phyloP scores from a whole-genome alignment of 768 basidiomycete genomes.

The Clitopilus passeckerianus region DNA sequence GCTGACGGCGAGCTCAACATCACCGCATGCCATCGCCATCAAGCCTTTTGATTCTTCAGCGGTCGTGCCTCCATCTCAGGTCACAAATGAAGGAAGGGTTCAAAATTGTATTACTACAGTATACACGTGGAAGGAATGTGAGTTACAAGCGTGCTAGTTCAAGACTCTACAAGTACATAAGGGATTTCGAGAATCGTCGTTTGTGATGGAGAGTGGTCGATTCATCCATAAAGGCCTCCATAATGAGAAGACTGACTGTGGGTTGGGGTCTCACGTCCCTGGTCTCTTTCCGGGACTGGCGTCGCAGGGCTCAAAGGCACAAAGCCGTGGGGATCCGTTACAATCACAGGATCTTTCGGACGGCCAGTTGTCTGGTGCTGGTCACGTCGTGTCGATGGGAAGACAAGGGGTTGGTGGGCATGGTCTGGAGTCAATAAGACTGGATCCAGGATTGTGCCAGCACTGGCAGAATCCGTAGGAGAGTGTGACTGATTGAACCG shows the following conservation, averaged over 20 bases:
- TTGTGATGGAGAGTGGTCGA: not conserved
- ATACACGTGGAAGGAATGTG: not conserved
- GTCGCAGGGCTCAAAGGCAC: not conserved
- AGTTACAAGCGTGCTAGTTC: not conserved
- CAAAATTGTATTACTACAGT: not conserved
- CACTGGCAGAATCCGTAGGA: constrained; percentile 26
- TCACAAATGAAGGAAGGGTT: not conserved
- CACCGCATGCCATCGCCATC: no score
- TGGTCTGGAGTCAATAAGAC: constrained; percentile 41
- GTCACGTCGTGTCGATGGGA: not conserved
- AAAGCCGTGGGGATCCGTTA: constrained; percentile 1
- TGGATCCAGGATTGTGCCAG: constrained; percentile 24
- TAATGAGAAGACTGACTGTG: not conserved
- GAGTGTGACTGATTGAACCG: constrained; percentile 32
- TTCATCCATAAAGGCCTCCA: not conserved
- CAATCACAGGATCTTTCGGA: not conserved
- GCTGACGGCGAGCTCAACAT: no score
- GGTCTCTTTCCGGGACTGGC: not conserved
- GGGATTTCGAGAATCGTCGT: not conserved
- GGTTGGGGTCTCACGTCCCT: not conserved
- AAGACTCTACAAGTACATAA: not conserved
- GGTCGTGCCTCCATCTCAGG: not conserved
- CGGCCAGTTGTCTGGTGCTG: not conserved
- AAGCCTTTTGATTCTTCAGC: not conserved
- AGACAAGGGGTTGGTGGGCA: constrained; percentile 17